A percentile compares a stretch with the other conserved stretches of the same genome.
phyloP scores from a whole-genome alignment of 1,284 basidiomycete genomes.

The Ceratobasidium sp. region DNA sequence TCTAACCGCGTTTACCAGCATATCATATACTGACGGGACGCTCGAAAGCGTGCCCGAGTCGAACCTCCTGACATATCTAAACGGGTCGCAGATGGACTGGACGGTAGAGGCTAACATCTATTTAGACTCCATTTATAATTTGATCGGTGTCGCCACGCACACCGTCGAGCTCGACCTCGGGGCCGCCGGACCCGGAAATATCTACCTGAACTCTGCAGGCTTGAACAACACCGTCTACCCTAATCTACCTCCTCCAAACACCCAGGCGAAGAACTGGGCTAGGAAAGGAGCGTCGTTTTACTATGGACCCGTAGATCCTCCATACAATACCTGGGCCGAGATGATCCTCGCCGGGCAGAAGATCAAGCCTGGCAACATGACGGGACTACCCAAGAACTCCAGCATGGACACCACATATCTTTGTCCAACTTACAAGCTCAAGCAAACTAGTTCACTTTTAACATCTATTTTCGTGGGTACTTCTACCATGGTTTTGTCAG shows the following conservation, averaged over 20 bases:
- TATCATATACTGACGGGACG: neutral
- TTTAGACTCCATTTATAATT: neutral
- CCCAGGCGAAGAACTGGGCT: neutral
- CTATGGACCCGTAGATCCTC: slow-evolving; percentile 8
- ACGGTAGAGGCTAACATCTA: neutral
- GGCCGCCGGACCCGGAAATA: neutral
- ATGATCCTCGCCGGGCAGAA: neutral
- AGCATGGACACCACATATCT: slow-evolving; percentile 17
- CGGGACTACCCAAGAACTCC: neutral
- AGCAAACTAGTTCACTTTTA: neutral
- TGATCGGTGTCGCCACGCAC: neutral
- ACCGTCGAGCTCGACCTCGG: slow-evolving; percentile 23
- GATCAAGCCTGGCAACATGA: neutral
- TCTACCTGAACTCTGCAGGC: slow-evolving; percentile 3
- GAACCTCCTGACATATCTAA: neutral
- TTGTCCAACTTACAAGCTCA: slow-evolving; percentile 31
- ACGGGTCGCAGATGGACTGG: neutral
- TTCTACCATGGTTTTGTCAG: slow-evolving; percentile 11
- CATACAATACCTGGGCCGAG: slow-evolving; percentile 31
- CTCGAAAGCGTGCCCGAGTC: neutral
- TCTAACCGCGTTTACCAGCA: neutral
- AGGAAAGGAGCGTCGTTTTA: neutral
- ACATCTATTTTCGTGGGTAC: slow-evolving; percentile 16
- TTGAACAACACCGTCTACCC: neutral
- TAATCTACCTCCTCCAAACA: neutral